Conservation (phyloP, 768 basidiomycete species). For the Coprinopsis sp. region DNA sequence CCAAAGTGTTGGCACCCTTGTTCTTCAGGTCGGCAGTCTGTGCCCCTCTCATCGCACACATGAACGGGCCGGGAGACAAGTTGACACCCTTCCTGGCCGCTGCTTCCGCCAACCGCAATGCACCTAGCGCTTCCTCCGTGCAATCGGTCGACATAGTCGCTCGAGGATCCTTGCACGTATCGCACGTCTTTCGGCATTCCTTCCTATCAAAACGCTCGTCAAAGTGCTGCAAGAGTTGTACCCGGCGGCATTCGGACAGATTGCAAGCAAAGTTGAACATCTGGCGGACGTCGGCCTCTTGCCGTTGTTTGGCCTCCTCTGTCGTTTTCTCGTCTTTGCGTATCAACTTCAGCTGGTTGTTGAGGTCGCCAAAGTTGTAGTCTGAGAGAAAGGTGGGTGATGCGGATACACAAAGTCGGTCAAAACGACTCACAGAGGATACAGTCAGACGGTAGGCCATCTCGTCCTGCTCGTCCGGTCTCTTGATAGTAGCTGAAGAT, state of each 20-base stretch:
- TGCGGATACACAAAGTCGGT: not conserved
- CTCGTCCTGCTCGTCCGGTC: conserved; percentile 94
- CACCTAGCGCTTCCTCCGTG: conserved; percentile 48
- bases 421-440: conserved; percentile 64
- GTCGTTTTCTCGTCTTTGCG: conserved; percentile 45
- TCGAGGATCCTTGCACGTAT: conserved; percentile 67
- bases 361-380: conserved; percentile 58
- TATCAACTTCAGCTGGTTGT: conserved; percentile 56
- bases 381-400: conserved; percentile 37
- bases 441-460: conserved; percentile 80
- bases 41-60: not conserved
- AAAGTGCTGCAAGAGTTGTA: conserved; percentile 86
- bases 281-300: conserved; percentile 55
- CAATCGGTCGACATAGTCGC: conserved; percentile 51
- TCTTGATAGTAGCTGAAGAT: conserved; percentile 80
- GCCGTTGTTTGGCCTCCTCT: conserved; percentile 59
- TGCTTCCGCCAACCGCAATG: conserved; percentile 48
- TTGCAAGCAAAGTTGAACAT: conserved; percentile 83
- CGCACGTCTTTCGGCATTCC: conserved; percentile 69
- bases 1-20: not conserved
- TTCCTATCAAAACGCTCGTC: conserved; percentile 70
- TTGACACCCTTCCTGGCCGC: not conserved
- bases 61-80: conserved; percentile 1
- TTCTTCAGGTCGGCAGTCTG: not conserved
- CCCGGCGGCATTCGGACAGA: conserved; percentile 79